Percentiles rank a stretch among this genome's conserved stretches.
Conservation (phyloP, 2,329 filamentous ascomycete species). For the Pyrenophora graminea region DNA sequence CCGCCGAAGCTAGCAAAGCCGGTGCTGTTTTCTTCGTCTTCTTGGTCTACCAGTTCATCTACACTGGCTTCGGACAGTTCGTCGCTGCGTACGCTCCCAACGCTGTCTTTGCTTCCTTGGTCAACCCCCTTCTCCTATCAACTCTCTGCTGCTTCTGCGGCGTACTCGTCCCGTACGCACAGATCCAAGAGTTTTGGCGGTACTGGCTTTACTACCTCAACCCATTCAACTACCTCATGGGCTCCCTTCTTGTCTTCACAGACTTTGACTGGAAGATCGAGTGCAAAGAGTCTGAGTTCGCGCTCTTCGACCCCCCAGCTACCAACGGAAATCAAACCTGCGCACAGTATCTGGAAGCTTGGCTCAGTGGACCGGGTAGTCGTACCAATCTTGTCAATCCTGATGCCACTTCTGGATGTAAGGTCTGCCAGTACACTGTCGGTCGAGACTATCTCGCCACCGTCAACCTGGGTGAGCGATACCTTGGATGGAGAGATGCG, state of each 20-base stretch:
- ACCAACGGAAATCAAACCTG: constrained; percentile 56
- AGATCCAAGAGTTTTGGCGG: constrained; percentile 72
- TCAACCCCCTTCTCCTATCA: constrained; percentile 31
- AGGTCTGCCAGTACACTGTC: constrained; percentile 63
- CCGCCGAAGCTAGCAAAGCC: constrained; percentile 55
- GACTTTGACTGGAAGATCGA: constrained; percentile 49
- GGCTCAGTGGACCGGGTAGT: constrained; percentile 17
- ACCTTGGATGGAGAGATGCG: constrained; percentile 69
- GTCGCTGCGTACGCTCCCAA: constrained; percentile 53
- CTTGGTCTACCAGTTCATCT: constrained; percentile 70
- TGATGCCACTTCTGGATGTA: constrained; percentile 59
- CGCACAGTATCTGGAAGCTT: constrained; percentile 52
- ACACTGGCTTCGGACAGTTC: constrained; percentile 60
- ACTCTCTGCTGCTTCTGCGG: constrained; percentile 35
- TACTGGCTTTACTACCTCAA: constrained; percentile 51
- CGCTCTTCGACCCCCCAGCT: constrained; percentile 53
- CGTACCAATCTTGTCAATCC: constrained; percentile 63
- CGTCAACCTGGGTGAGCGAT: constrained; percentile 64
- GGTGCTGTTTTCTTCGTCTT: constrained; percentile 51
- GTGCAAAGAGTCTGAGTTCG: constrained; percentile 45
- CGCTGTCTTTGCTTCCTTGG: constrained; percentile 60
- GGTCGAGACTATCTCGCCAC: constrained; percentile 65
- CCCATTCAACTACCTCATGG: constrained; percentile 52
- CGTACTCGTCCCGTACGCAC: constrained; percentile 67
- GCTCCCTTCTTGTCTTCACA: constrained; percentile 46